phyloP scores from a whole-genome alignment of 2,329 filamentous ascomycete species.

The Fusarium albidum region DNA sequence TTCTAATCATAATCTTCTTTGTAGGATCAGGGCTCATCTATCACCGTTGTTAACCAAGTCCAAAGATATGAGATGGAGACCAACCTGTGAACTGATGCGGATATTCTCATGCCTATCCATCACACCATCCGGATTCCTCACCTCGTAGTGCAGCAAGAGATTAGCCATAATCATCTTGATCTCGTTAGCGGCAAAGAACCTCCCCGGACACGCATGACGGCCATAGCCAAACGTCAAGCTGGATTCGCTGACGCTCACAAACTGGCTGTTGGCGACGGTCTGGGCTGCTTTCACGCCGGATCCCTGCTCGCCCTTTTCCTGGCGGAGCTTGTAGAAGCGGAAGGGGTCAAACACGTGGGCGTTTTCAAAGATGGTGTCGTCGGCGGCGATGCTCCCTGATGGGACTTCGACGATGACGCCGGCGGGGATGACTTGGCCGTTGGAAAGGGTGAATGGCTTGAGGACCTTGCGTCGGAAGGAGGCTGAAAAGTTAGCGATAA shows the following conservation, averaged over 20 bases:
- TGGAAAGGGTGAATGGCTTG: neutral
- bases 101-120: too few species aligned
- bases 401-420: neutral
- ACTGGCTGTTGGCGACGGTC: neutral
- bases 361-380: neutral
- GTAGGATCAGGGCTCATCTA: too few species aligned
- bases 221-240: slow-evolving; percentile 5
- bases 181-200: slow-evolving; percentile 5
- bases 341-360: neutral
- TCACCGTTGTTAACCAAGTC: too few species aligned
- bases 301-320: neutral
- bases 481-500: rapidly evolving
- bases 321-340: neutral
- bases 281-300: too few species aligned
- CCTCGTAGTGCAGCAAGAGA: neutral
- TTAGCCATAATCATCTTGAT: slow-evolving; percentile 3
- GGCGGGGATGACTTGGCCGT: neutral
- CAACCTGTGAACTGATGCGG: too few species aligned
- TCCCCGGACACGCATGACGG: neutral
- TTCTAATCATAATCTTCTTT: too few species aligned
- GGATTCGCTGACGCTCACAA: neutral
- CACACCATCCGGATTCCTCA: too few species aligned
- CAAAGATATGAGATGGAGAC: too few species aligned
- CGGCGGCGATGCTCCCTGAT: neutral
- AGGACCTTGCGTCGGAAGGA: neutral